Evolutionary conservation across 768 basidiomycete genomes (phyloP).

Genomic region (Termitomyces sp.): DNA sequence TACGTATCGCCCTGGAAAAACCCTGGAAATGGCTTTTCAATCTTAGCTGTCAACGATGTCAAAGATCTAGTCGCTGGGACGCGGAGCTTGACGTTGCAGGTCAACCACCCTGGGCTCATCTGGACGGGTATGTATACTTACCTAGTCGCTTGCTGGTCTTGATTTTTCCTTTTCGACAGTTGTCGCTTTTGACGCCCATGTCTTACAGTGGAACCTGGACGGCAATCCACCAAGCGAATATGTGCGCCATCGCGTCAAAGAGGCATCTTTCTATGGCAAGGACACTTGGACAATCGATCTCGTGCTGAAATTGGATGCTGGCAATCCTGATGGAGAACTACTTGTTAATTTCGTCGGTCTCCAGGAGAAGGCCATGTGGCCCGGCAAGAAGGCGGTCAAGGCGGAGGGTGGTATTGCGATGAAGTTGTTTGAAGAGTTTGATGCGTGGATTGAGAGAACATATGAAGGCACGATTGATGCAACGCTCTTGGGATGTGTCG

Average conservation of each 20-base stretch:
- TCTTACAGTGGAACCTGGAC: slow-evolving; percentile 80
- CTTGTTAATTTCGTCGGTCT: slow-evolving; percentile 76
- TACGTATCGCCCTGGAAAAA: slow-evolving; percentile 49
- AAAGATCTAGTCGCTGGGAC: slow-evolving; percentile 55
- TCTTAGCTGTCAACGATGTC: slow-evolving; percentile 54
- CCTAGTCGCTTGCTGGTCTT: neutral
- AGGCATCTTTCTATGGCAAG: slow-evolving; percentile 80
- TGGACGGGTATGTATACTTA: slow-evolving; percentile 59
- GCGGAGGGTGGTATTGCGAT: slow-evolving; percentile 57
- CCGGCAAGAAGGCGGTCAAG: slow-evolving; percentile 52
- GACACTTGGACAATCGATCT: slow-evolving; percentile 73
- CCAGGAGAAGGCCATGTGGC: slow-evolving; percentile 83
- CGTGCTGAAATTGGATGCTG: slow-evolving; percentile 48
- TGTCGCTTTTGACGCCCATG: slow-evolving; percentile 88
- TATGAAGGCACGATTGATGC: slow-evolving; percentile 65
- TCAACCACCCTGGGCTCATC: slow-evolving; percentile 77
- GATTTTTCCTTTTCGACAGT: slow-evolving; percentile 32
- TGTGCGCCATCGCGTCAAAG: slow-evolving; percentile 86
- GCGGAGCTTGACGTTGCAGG: slow-evolving; percentile 60
- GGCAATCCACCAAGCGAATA: slow-evolving; percentile 70
- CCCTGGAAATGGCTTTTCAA: slow-evolving; percentile 37
- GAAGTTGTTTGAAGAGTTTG: slow-evolving; percentile 68
- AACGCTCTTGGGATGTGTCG: slow-evolving; percentile 65
- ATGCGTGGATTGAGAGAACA: slow-evolving; percentile 65
- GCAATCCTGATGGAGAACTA: slow-evolving; percentile 28